These are phyloP conservation scores for Phytopythium litorale DNA, from an alignment of 352 stramenopile genomes.

Conservation along the genomic window DNA sequence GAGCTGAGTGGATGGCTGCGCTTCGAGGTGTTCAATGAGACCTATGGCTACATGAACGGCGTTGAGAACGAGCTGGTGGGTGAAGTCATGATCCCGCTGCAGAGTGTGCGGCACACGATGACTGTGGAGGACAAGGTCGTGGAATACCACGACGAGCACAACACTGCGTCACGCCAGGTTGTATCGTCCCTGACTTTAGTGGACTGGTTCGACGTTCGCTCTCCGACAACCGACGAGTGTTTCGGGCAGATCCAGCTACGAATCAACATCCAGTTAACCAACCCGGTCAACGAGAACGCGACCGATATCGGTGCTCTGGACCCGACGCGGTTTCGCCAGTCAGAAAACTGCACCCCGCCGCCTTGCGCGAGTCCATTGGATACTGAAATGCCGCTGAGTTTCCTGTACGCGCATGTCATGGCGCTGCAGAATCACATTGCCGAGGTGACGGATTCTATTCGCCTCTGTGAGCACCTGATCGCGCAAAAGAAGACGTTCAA, in stretches of 20 bases:
- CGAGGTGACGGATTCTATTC: slow-evolving; percentile 66
- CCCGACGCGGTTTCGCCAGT: slow-evolving; percentile 21
- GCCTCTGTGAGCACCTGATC: slow-evolving; percentile 54
- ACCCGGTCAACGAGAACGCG: slow-evolving; percentile 27
- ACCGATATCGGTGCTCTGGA: not conserved
- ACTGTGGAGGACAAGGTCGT: slow-evolving; percentile 53
- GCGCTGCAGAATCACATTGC: slow-evolving; percentile 61
- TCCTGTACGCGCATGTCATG: slow-evolving; percentile 70
- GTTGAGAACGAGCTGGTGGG: slow-evolving; percentile 71
- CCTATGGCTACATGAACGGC: slow-evolving; percentile 73
- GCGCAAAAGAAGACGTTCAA: slow-evolving; percentile 82
- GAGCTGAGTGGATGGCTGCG: slow-evolving; percentile 59
- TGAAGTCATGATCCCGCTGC: slow-evolving; percentile 65
- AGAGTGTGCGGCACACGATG: slow-evolving; percentile 66
- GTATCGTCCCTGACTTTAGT: slow-evolving; percentile 67
- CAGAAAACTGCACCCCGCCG: slow-evolving; percentile 38
- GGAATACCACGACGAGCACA: slow-evolving; percentile 18
- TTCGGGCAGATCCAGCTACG: slow-evolving; percentile 73
- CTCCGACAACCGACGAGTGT: slow-evolving; percentile 47
- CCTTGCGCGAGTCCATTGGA: slow-evolving; percentile 39
- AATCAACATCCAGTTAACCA: slow-evolving; percentile 64
- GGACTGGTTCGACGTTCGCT: slow-evolving; percentile 78
- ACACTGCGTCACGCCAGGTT: slow-evolving; percentile 18
- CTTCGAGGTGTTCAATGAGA: slow-evolving; percentile 74
- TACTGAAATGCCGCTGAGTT: slow-evolving; percentile 59